Evolutionary conservation across 768 basidiomycete genomes (phyloP), one percentile per base, ranked within the genome.

Genomic region (Holtermannia corniformis): DNA sequence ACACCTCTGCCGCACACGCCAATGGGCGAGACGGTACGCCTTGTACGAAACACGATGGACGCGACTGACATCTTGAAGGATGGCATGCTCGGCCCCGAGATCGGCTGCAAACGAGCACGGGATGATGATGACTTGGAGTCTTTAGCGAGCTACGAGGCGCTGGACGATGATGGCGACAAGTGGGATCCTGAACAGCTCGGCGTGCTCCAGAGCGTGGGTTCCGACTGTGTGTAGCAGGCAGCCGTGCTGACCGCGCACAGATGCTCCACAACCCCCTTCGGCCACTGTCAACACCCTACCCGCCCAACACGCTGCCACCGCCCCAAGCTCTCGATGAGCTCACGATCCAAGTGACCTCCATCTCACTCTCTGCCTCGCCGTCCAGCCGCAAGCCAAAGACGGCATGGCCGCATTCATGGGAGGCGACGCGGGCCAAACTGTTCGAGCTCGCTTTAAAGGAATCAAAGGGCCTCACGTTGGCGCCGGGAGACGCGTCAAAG

Each of bases 251-350:
- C 47, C 45, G 14, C 28, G 25, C 2, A 25, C 37, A 71, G 67
- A 61, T 62, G 21, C 56, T 72, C 5, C 37, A 58, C 11, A 67
- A 68, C 37, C 71, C 71, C 14, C 64, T 60, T 25, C 61, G 57
- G 43, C 68, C 67, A 12, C 44, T 70, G 1, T 61, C 70, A 2
- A 54, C 57, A 13, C 55, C 61, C 3, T 72, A 61, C 53, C 68
- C 71, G 10, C 71, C 71, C 0, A 63, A 63, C 12, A 59, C 63
- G n/a, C 54, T 72, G 5, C 71, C 71, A 4, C 65, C 65, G 1
- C 45, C 63, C 5, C 28, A 56, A 10, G 59, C 64, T 20, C 49
- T 72, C 12, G 71, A 72, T 46, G 71, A 72, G 47, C 50, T 72
- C 11, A 67, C 71, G 11, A 59, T 62, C 26, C 68, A 72, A 52